phyloP scores from a whole-genome alignment of 2,329 filamentous ascomycete species.

The Fusarium sp. region DNA sequence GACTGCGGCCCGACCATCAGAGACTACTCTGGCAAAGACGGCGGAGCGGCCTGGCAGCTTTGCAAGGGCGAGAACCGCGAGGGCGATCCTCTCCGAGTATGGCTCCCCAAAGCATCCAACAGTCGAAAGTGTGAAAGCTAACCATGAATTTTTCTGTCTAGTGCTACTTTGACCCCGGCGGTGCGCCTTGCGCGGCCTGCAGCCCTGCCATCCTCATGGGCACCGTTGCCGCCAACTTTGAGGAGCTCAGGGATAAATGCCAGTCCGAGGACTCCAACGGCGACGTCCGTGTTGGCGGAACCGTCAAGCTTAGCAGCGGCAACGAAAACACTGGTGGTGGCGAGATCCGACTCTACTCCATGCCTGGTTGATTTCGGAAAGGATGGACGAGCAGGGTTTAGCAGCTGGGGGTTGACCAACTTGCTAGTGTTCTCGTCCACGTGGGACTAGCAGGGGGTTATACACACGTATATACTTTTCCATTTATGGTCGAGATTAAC shows the following conservation, averaged over 20 bases:
- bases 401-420: neutral
- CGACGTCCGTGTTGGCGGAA: constrained; percentile 3
- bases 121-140: neutral
- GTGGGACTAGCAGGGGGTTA: neutral
- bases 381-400: neutral
- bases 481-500: too few species aligned
- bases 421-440: neutral
- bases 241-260: neutral
- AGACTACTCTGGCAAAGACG: neutral
- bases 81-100: neutral
- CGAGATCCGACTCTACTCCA: neutral
- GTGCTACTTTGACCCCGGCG: neutral
- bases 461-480: neutral
- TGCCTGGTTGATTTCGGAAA: neutral
- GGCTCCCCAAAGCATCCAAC: neutral
- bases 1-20: constrained; percentile 1
- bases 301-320: neutral
- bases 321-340: neutral
- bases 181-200: neutral
- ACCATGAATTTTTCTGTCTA: neutral
- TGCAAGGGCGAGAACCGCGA: constrained; percentile 2
- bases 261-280: constrained; percentile 2
- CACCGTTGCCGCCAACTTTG: neutral
- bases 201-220: neutral
- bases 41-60: constrained; percentile 4